Base-by-base conservation (phyloP, 352 stramenopile genomes). In the Phytophthora citrophthora region DNA sequence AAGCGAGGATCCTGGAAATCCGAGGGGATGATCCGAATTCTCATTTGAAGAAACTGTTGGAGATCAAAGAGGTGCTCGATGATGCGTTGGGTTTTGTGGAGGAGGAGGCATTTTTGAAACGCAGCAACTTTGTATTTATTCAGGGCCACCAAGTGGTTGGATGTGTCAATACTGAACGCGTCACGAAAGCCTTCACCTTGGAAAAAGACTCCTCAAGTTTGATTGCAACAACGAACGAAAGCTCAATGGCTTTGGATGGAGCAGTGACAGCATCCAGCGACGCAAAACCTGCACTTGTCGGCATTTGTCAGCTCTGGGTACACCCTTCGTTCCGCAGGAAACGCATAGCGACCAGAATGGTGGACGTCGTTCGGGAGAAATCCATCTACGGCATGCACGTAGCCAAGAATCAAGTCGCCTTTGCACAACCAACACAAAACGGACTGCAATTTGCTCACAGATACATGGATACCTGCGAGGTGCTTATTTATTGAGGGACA, bases 261-360 rank as follows among this genome's bases (percentile, higher is more conserved):
- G 45, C 50, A 10, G 23, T 72, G 11, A 73, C 58, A 20, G 48
- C 61, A 26, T 71, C 64, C 39, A 34, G 59, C 15, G 27, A 26
- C 0, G 63, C 54, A n/a, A 56, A 68, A 10, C 39, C 63, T 15
- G 83, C 77, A 23, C 46, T 91, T 20, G 49, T 90, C 1, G 86
- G 86, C 3, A 75, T 93, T 41, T 89, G 81, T 32, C 83, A 90
- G 60, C 61, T 95, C 23, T 93, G 83, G 82, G 85, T 91, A 2
- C 81, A 93, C 43, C 76, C 79, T 16, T 54, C 60, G 8, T 79
- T 74, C 48, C 77, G 81, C 15, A 64, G 71, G 36, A 74, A 83
- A 66, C 53, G 62, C 20, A 77, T 95, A 23, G 84, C 86, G 0
- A 84, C 78, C 2, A 68, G 79, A 11, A 68, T 95, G 20, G 62